These are phyloP conservation scores for Prillingera fragicola DNA, from an alignment of 1,284 basidiomycete genomes.

Conservation along the genomic window DNA sequence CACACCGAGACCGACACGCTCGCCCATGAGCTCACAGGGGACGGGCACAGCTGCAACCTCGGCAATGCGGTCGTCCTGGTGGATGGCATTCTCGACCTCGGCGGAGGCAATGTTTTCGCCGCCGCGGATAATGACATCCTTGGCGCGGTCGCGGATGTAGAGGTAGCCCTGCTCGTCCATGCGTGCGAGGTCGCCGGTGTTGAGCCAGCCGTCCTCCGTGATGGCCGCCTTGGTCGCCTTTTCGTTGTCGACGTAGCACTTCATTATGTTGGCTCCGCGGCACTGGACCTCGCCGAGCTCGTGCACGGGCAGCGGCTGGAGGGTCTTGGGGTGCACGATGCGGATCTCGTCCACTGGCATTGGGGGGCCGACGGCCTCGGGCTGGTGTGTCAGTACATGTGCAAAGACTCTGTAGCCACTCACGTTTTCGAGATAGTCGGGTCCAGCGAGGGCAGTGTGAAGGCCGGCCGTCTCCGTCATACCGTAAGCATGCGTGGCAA, in stretches of 20 bases:
- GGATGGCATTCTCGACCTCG: conserved; percentile 42
- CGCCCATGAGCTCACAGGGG: conserved; percentile 33
- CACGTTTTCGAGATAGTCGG: conserved; percentile 33
- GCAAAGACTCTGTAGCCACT: too few species aligned
- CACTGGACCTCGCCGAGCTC: conserved; percentile 26
- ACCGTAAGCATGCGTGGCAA: conserved; percentile 36
- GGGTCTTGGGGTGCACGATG: conserved; percentile 32
- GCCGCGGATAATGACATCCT: conserved; percentile 44
- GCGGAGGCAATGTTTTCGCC: conserved; percentile 43
- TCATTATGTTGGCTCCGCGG: conserved; percentile 38
- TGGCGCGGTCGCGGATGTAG: conserved; percentile 38
- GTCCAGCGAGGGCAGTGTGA: conserved; percentile 33
- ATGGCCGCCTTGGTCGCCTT: conserved; percentile 31
- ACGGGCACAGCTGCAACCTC: conserved; percentile 39
- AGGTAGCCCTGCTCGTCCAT: conserved; percentile 37
- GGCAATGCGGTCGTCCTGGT: conserved; percentile 26
- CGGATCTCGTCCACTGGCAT: conserved; percentile 32
- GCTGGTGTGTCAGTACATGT: conserved; percentile 4
- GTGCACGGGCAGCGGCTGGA: conserved; percentile 16
- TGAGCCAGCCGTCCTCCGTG: conserved; percentile 40
- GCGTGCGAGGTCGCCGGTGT: conserved; percentile 39
- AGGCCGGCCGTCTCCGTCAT: conserved; percentile 43
- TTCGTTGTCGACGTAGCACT: conserved; percentile 32
- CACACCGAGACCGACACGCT: conserved; percentile 35
- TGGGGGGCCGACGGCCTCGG: conserved; percentile 23